Base-by-base conservation (phyloP, 306 rosid species). In the Lupinus albus region DNA sequence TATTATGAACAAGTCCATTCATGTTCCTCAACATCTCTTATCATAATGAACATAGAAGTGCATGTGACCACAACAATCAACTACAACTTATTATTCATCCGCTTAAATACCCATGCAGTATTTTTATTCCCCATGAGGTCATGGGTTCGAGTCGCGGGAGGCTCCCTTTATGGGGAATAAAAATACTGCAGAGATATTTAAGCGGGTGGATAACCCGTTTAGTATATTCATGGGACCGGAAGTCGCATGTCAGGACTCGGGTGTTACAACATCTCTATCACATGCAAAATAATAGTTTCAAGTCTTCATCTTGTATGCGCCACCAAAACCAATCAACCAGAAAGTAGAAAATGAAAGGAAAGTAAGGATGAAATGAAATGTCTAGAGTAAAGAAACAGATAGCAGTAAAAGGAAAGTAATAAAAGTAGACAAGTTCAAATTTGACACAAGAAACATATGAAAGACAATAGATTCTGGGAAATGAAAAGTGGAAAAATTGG, bases 11-110 rank as follows among this genome's bases (percentile, higher is more conserved):
- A 20, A 16, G 49, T 45, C 39, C 46, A 41, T 57, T 39, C 20
- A 56, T 17, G 50, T 56, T 61, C 20, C 54, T 63, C 47, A 54
- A 39, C 55, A 56, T 17, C 68, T 57, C 41, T 10, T 41, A 60
- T 64, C 64, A 20, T 20, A 65, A 33, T 66, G 30, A 55, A 54
- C 42, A 52, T 33, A 67, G 30, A 47, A 61, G 36, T 61, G 60
- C n/a, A 47, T 62, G 72, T 61, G 45, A 25, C 73, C 79, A 61
- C 68, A 63, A 77, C 50, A 56, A 62, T 46, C 76, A 61, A 67
- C 25, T 20, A 66, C 71, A 49, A 67, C 79, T n/a, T n/a, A n/a
- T n/a, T n/a, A n/a, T n/a, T n/a, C n/a, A n/a, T n/a, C n/a, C n/a
- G n/a, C n/a, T n/a, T n/a, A n/a, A n/a, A n/a, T n/a, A n/a, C n/a